Conservation (phyloP, 2,329 filamentous ascomycete species). For the Ceratocystiopsis brevicomis region DNA sequence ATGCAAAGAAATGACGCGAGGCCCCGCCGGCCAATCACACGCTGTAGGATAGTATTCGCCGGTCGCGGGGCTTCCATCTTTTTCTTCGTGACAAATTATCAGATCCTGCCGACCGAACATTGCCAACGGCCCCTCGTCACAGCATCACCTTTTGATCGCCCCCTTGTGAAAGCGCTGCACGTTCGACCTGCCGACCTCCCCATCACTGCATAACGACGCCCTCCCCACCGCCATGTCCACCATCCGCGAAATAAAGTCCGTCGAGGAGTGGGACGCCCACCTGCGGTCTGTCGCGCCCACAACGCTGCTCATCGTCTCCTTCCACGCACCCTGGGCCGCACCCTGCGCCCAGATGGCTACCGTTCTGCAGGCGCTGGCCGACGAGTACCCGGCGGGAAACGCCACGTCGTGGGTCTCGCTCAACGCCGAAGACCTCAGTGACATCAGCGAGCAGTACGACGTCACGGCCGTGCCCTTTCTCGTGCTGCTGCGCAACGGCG, state of each 20-base stretch:
- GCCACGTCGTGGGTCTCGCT: conserved; percentile 70
- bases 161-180: too few species aligned
- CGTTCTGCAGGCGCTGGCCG: conserved; percentile 68
- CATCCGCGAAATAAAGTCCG: conserved; percentile 57
- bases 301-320: conserved; percentile 70
- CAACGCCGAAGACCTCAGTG: conserved; percentile 85
- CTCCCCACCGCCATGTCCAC: conserved; percentile 41
- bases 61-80: too few species aligned
- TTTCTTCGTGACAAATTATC: too few species aligned
- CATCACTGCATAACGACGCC: not conserved
- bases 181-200: not conserved
- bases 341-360: conserved; percentile 88
- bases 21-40: too few species aligned
- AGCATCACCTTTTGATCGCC: too few species aligned
- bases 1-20: too few species aligned
- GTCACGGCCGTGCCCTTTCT: conserved; percentile 89
- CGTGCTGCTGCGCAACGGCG: conserved; percentile 57
- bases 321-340: conserved; percentile 91
- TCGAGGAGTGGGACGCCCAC: conserved; percentile 53
- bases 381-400: conserved; percentile 55
- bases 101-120: too few species aligned
- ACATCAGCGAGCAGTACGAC: conserved; percentile 81
- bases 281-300: conserved; percentile 46
- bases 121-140: too few species aligned
- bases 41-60: too few species aligned